A percentile compares a stretch with the other conserved stretches of the same genome.
Conservation (phyloP, 768 basidiomycete species). For the Rickenella mellea region DNA sequence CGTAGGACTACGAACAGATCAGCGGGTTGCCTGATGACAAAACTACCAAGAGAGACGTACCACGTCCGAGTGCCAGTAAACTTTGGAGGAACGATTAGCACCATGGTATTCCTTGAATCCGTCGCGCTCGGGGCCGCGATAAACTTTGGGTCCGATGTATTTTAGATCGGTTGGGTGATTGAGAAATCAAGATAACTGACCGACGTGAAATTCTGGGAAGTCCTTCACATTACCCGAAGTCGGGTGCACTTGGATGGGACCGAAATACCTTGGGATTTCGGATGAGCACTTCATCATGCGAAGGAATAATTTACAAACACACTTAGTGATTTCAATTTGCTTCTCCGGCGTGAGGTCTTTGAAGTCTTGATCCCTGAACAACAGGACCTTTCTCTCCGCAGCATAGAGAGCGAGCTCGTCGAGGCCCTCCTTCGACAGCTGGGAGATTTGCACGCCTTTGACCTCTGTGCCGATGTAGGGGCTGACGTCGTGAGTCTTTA, state of each 20-base stretch:
- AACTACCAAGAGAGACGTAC: constrained; percentile 17
- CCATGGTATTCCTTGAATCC: constrained; percentile 33
- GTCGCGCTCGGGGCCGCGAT: constrained; percentile 38
- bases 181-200: too few species aligned
- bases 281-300: neutral
- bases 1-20: constrained; percentile 30
- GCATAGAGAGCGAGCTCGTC: constrained; percentile 14
- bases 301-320: neutral
- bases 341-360: constrained; percentile 14
- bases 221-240: constrained; percentile 12
- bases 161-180: too few species aligned
- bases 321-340: constrained; percentile 15
- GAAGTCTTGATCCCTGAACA: constrained; percentile 18
- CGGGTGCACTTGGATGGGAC: constrained; percentile 13
- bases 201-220: constrained; percentile 16
- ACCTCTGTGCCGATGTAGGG: constrained; percentile 12
- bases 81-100: constrained; percentile 29
- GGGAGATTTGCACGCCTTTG: constrained; percentile 12
- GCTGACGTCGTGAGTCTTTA: constrained; percentile 6
- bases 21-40: neutral
- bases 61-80: constrained; percentile 49
- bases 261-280: constrained; percentile 5
- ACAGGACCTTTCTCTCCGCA: constrained; percentile 14
- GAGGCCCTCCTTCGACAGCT: constrained; percentile 13
- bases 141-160: too few species aligned